These are phyloP conservation scores for Ophiostoma tasmaniense DNA, from an alignment of 2,329 filamentous ascomycete species.

Conservation along the genomic window DNA sequence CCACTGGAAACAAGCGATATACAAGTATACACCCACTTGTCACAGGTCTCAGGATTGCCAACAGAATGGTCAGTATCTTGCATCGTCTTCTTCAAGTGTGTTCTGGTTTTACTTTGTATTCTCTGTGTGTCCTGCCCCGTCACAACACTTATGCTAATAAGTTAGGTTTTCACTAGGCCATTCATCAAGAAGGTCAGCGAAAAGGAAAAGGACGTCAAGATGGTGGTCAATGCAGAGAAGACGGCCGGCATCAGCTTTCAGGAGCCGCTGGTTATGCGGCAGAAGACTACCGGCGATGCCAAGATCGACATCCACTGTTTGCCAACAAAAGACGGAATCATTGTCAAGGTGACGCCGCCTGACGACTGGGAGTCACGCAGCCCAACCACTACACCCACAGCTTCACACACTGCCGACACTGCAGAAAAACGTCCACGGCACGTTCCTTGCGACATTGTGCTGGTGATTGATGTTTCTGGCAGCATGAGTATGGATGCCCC, in stretches of 20 bases:
- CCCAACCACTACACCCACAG: not conserved
- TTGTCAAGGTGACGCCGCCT: conserved; percentile 41
- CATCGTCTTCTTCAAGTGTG: not conserved
- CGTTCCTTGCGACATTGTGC: conserved; percentile 50
- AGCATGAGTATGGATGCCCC: conserved; percentile 46
- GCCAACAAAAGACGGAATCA: conserved; percentile 31
- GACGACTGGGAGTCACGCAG: conserved; percentile 23
- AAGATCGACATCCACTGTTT: conserved; percentile 21
- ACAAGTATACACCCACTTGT: not conserved
- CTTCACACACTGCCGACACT: not conserved
- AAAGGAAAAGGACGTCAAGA: not conserved
- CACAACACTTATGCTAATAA: not conserved
- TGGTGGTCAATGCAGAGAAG: not conserved
- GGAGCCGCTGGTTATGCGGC: not conserved
- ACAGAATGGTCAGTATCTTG: not conserved
- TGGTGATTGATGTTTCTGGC: conserved; percentile 53
- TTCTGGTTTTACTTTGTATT: not conserved
- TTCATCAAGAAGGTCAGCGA: not conserved
- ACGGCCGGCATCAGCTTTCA: not conserved
- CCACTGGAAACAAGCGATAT: not conserved
- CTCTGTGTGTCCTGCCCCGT: not conserved
- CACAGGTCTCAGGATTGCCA: not conserved
- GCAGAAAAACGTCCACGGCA: conserved; percentile 17
- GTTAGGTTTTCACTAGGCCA: not conserved
- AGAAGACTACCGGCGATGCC: not conserved